A percentile compares a stretch with the other conserved stretches of the same genome.
Conservation (phyloP, 495 filamentous ascomycete species). For the Neurospora sp. region DNA sequence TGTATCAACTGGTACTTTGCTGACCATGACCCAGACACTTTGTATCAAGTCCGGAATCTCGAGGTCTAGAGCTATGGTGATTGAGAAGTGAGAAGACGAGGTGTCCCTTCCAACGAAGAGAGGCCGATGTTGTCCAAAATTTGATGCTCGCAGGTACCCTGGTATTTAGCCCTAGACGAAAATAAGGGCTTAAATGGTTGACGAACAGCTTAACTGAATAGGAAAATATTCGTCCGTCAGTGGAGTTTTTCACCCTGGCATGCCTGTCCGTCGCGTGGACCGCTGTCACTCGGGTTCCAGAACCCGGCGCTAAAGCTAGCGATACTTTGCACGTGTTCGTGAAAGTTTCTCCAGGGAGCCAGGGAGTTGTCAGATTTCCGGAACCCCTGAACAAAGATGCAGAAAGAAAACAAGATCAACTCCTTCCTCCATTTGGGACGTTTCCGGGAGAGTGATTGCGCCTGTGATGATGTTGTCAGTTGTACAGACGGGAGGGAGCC, state of each 20-base stretch:
- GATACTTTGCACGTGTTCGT: not conserved
- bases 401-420: not conserved
- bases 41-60: conserved; percentile 32
- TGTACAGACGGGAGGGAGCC: not conserved
- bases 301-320: not conserved
- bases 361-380: not conserved
- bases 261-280: not conserved
- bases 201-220: not conserved
- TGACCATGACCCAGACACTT: conserved; percentile 19
- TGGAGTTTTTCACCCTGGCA: not conserved
- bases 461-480: not conserved
- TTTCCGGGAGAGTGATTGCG: not conserved
- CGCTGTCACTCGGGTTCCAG: not conserved
- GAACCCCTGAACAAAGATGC: not conserved
- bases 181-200: not conserved
- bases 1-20: not conserved
- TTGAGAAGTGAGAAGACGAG: conserved; percentile 2
- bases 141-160: not conserved
- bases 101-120: not conserved
- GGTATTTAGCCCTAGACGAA: not conserved
- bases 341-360: not conserved
- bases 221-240: not conserved
- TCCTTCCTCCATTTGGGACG: not conserved
- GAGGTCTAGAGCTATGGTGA: conserved; percentile 31
- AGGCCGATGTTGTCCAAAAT: not conserved